Percentiles rank a stretch among this genome's conserved stretches.
Evolutionary conservation across 2,329 filamentous ascomycete genomes (phyloP).

Genomic region (Aureobasidium sp.): DNA sequence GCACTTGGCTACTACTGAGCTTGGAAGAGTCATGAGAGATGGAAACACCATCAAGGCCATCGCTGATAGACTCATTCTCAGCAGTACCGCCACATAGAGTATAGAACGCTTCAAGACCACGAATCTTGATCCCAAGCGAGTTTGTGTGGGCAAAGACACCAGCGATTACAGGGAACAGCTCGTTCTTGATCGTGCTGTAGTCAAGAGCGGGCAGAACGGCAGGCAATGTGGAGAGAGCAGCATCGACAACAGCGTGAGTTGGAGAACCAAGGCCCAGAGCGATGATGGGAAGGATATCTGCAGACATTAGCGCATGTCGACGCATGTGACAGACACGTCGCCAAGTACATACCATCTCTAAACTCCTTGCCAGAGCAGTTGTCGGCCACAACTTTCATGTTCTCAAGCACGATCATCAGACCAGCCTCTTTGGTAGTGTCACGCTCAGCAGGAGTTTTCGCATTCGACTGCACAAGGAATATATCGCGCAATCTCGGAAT

Average conservation of each 20-base stretch:
- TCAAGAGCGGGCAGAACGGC: constrained; percentile 81
- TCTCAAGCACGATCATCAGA: constrained; percentile 83
- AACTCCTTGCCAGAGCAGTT: constrained; percentile 90
- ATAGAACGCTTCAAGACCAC: constrained; percentile 82
- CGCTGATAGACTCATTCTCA: constrained; percentile 43
- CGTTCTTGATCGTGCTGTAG: constrained; percentile 94
- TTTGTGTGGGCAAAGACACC: constrained; percentile 87
- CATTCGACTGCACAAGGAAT: constrained; percentile 56
- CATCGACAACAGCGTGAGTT: constrained; percentile 83
- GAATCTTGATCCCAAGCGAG: constrained; percentile 89
- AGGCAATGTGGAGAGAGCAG: constrained; percentile 70
- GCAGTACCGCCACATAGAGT: constrained; percentile 75
- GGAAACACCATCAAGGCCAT: constrained; percentile 68
- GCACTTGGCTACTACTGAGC: constrained; percentile 54
- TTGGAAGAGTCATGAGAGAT: constrained; percentile 47
- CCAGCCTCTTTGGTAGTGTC: constrained; percentile 82
- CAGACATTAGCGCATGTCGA: background rate
- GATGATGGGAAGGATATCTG: constrained; percentile 83
- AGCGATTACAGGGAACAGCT: constrained; percentile 88
- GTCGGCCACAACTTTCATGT: constrained; percentile 65
- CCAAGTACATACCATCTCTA: constrained; percentile 63
- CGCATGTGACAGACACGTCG: constrained; percentile 24
- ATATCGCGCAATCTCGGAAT: constrained; percentile 79
- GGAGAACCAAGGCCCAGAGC: constrained; percentile 77
- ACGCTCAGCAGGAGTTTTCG: constrained; percentile 52